Base-by-base conservation (phyloP, 306 rosid species). In the Inga oerstediana region DNA sequence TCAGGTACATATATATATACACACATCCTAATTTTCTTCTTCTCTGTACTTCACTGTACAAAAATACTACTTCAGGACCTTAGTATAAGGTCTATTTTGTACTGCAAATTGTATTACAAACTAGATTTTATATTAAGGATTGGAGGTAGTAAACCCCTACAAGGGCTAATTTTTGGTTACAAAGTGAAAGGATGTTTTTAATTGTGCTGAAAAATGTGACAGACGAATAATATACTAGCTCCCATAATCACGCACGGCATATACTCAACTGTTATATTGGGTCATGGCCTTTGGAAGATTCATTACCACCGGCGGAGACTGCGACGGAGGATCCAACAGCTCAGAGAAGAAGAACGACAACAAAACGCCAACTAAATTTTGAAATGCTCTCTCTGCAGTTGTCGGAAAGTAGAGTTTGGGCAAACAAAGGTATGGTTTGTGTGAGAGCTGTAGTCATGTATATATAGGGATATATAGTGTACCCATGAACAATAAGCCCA, bases 251-350 rank as follows among this genome's bases (percentile, higher is more conserved):
- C 99, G 5, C 98, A 96, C 35, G 98, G 99, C 44, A 92, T 96
- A 84, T 93, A 96, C 88, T 93, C 98, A 4, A 80, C 98, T 5
- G 99, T 96, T 80, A 90, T 96, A 80, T 72, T 96, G 90, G 99
- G 99, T 49, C 98, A 96, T 51, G 99, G 99, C 85, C 99, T 96
- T 62, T 91, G 96, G 98, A 96, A 96, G 91, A 93, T 96, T 77
- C 89, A 96, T 34, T 91, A 96, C 88, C 98, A 93, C 87, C 87
- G 93, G 83, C 89, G 93, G 59, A 84, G 92, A 84, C 90, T 96
- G 15, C 94, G 87, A 8, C 94, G 91, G 64, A 90, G 99, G 92
- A 92, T 96, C 75, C 93, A 87, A 76, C 91, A 87, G 62, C 97
- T 96, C 66, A 90, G 87, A 79, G 71, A 30, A 58, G 94, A 96